Percentiles rank a stretch among this genome's conserved stretches.
Conservation (phyloP, 73 alveolate species). For the Durusdinium trenchii region DNA sequence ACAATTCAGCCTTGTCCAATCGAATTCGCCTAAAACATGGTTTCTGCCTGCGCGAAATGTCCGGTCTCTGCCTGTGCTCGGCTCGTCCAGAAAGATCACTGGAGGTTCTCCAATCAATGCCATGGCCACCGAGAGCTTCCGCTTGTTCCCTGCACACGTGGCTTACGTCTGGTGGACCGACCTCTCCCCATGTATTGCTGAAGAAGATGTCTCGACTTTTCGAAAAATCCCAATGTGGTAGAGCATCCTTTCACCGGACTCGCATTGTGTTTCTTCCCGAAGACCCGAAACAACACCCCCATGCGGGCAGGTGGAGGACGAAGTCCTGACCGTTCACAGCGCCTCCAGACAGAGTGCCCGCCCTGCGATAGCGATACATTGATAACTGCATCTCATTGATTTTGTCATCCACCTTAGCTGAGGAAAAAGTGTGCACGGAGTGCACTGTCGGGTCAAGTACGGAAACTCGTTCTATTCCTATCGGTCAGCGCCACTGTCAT, state of each 20-base stretch:
- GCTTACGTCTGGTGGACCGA: background rate
- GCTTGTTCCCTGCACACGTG: constrained; percentile 97
- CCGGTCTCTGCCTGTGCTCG: constrained; percentile 96
- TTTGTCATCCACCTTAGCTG: constrained; percentile 1
- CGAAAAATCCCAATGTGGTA: too few relatives aligned
- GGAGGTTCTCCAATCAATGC: constrained; percentile 99
- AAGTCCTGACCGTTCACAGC: constrained; percentile 64
- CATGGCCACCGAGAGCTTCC: constrained; percentile 98
- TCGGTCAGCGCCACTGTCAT: too few relatives aligned
- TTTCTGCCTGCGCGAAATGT: too few relatives aligned
- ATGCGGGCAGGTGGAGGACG: background rate
- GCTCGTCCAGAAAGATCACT: constrained; percentile 98
- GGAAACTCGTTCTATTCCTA: too few relatives aligned
- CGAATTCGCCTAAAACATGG: too few relatives aligned
- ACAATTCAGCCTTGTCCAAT: too few relatives aligned
- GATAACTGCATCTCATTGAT: constrained; percentile 96
- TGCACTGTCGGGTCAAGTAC: too few relatives aligned
- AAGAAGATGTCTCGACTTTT: constrained; percentile 47
- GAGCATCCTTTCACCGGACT: too few relatives aligned
- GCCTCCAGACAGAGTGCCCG: constrained; percentile 98
- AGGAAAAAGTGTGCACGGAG: too few relatives aligned
- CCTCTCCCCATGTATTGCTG: background rate
- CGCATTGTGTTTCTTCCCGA: too few relatives aligned
- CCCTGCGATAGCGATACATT: constrained; percentile 96
- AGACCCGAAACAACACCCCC: too few relatives aligned